Base-by-base conservation (phyloP, 192 early-diverging fungal species). In the Dimargaris cristalligena region DNA sequence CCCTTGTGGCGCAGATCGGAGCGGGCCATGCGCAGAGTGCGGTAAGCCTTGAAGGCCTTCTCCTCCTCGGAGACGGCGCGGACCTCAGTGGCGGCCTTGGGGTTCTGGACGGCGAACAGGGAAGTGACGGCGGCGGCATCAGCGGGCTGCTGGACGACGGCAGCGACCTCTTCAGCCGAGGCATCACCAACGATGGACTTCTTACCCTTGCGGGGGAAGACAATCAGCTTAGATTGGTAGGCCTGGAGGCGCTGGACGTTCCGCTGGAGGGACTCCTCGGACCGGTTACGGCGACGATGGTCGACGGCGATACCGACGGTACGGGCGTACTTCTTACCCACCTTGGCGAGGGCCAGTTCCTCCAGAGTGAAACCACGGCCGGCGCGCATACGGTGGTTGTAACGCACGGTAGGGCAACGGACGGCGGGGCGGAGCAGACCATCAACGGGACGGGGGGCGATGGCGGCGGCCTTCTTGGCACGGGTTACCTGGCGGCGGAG, bases 291-390 rank as follows among this genome's bases (percentile, higher is more conserved):
- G 66, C 93, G 83, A 62, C 93, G 91, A 80, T 90, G 86, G 79
- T 98, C 94, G 59, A 98, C 90, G 52, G 93, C 77, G 69, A 98
- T 89, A 68, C 95, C 95, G 67, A 98, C 85, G 66, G 87, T 81
- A 63, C 78, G 81, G 63, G 95, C 95, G 72, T 90, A 82, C 81
- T 94, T 94, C 78, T 86, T 80, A 65, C 81, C 71, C 73, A 98
- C 75, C 63, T 92, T 92, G 62, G 92, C 93, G 62, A 79, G 90
- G 89, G 96, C 93, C 61, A 99, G 83, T 78, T 99, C 95, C 62
- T 99, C 95, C 52, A 94, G 75, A 54, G 93, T 94, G 81, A 99
- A 99, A 57, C 95, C 95, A 71, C 91, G 87, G 67, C 95, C 95
- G 66, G 83, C 82, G 66, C 95, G 80, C 61, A 96, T 77, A 85